Evolutionary conservation across 225 moss, liverwort and hornwort species (phyloP).

Genomic region (Straminergon stramineum): DNA sequence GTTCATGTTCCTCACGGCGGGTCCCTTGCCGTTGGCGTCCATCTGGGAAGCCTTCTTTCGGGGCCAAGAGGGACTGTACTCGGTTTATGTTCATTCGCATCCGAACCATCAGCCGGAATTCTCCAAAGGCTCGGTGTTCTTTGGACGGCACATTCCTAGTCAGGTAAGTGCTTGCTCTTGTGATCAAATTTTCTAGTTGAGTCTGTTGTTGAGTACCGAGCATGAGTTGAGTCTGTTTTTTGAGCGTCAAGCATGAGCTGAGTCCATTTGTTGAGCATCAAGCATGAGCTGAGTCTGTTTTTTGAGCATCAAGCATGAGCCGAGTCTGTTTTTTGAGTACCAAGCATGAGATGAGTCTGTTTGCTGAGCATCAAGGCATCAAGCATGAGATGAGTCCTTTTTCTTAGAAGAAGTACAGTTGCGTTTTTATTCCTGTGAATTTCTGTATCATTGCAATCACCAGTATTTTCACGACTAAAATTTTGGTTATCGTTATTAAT

Average conservation of each 20-base stretch:
- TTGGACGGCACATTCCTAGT: slow-evolving; percentile 68
- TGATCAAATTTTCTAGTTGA: background rate
- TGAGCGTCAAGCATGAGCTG: background rate
- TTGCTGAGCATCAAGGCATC: background rate
- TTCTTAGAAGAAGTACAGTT: background rate
- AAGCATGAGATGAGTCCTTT: background rate
- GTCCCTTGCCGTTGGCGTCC: slow-evolving; percentile 57
- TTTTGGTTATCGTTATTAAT: background rate
- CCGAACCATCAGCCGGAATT: slow-evolving; percentile 56
- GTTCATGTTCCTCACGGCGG: slow-evolving; percentile 77
- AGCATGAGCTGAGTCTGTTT: too few relatives aligned
- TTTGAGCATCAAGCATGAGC: background rate
- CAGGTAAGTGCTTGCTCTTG: slow-evolving; percentile 27
- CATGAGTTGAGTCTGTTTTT: background rate
- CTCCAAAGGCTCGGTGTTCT: slow-evolving; percentile 47
- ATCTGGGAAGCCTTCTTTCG: slow-evolving; percentile 76
- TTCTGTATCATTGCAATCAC: background rate
- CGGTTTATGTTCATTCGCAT: slow-evolving; percentile 63
- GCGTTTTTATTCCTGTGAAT: background rate
- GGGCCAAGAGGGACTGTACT: slow-evolving; percentile 35
- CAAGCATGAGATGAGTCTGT: background rate
- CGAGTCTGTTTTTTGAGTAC: background rate
- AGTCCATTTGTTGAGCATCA: background rate
- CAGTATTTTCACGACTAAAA: background rate
- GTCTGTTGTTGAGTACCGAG: too few relatives aligned